Conservation (phyloP, 495 filamentous ascomycete genomes). For the Lepidopterella palustris region DNA sequence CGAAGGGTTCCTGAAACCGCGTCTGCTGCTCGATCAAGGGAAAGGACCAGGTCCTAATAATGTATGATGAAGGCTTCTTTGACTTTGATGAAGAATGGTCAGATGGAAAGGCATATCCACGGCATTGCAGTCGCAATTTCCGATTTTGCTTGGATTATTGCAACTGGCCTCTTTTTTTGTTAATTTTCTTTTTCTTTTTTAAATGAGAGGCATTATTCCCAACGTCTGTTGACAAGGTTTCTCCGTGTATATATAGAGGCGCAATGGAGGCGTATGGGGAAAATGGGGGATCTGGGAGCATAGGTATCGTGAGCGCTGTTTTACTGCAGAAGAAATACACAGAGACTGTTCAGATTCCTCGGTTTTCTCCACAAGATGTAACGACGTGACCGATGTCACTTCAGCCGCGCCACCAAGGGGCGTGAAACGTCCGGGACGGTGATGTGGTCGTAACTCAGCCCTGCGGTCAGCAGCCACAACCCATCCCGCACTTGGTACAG, state of each 20-base stretch:
- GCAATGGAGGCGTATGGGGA: neutral
- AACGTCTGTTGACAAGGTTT: neutral
- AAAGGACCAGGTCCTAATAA: slow-evolving; percentile 34
- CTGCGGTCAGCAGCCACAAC: no score
- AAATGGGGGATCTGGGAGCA: neutral
- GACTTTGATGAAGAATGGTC: neutral
- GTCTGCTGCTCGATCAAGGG: slow-evolving; percentile 71
- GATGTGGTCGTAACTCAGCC: no score
- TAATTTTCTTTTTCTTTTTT: no score
- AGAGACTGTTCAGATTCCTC: neutral
- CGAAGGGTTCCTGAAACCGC: slow-evolving; percentile 95
- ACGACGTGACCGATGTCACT: no score
- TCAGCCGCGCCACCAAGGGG: no score
- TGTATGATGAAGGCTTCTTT: slow-evolving; percentile 9
- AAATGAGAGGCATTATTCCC: neutral
- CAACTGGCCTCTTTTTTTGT: neutral
- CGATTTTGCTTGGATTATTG: neutral
- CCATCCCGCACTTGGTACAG: no score
- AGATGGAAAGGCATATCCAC: neutral
- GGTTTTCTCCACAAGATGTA: no score
- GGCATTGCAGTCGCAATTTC: neutral
- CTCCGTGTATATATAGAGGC: neutral
- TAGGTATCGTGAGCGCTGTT: neutral
- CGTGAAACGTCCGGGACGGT: no score
- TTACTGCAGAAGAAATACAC: neutral